Conservation (phyloP, 2,329 filamentous ascomycete species). For the Colletotrichum filicis region DNA sequence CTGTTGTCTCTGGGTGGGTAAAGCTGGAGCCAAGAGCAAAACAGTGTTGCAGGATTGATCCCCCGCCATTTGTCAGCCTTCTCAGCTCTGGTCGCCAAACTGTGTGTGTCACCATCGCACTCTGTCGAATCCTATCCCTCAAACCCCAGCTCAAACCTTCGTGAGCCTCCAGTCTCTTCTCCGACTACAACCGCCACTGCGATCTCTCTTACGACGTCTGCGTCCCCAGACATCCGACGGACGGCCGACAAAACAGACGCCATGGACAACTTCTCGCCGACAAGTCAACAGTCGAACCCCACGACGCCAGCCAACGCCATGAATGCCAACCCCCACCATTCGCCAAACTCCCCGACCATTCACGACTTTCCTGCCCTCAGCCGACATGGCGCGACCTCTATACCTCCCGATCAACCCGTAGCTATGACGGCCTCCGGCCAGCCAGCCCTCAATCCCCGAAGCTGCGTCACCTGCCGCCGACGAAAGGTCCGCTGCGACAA, state of each 20-base stretch:
- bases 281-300: slow-evolving; percentile 27
- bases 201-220: neutral
- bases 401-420: slow-evolving; percentile 34
- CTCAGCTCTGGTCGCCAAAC: neutral
- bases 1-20: slow-evolving; percentile 22
- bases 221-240: neutral
- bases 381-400: slow-evolving; percentile 32
- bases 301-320: slow-evolving; percentile 14
- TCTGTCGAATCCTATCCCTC: slow-evolving; percentile 9
- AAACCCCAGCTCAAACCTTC: neutral
- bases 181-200: neutral
- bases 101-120: slow-evolving; percentile 14
- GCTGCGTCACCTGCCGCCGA: slow-evolving; percentile 61
- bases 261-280: slow-evolving; percentile 24
- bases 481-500: slow-evolving; percentile 84
- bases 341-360: slow-evolving; percentile 21
- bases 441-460: slow-evolving; percentile 57
- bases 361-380: slow-evolving; percentile 27
- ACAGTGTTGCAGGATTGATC: slow-evolving; percentile 5
- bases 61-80: slow-evolving; percentile 26
- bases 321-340: slow-evolving; percentile 28
- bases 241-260: neutral
- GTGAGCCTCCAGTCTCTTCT: neutral
- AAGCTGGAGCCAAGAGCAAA: neutral
- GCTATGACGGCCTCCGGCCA: slow-evolving; percentile 36